Conservation (phyloP, 495 filamentous ascomycete species). For the Halenospora varia region DNA sequence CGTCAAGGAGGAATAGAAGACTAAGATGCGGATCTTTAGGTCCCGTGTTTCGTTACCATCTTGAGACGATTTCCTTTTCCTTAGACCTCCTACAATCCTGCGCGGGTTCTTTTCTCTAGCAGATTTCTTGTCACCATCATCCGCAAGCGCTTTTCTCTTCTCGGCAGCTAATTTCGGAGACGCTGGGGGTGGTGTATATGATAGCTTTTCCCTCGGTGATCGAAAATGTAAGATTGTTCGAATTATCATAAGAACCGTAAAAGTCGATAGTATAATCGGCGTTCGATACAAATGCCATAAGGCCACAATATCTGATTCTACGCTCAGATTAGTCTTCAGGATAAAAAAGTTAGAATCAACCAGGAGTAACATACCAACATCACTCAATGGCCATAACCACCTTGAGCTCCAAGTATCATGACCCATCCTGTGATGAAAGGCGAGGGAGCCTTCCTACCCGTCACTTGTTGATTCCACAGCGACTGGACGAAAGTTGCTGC, state of each 20-base stretch:
- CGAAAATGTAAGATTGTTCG: conserved; percentile 37
- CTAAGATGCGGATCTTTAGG: conserved; percentile 62
- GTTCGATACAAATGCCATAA: conserved; percentile 52
- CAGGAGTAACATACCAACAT: conserved; percentile 12
- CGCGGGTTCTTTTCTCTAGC: conserved; percentile 30
- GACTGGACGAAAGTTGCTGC: neutral
- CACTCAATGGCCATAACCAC: conserved; percentile 9
- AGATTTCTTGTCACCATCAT: conserved; percentile 14
- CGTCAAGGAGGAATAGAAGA: conserved; percentile 87
- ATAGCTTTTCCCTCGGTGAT: conserved; percentile 20
- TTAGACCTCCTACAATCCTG: conserved; percentile 44
- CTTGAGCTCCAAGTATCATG: conserved; percentile 3
- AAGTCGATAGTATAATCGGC: conserved; percentile 42
- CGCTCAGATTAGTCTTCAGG: neutral
- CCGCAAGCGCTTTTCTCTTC: conserved; percentile 12
- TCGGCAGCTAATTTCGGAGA: conserved; percentile 22
- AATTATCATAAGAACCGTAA: conserved; percentile 32
- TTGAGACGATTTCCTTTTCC: conserved; percentile 29
- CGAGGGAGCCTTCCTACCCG: neutral
- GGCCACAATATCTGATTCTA: conserved; percentile 39
- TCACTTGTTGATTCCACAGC: neutral
- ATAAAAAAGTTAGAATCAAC: neutral
- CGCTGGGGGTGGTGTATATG: conserved; percentile 24
- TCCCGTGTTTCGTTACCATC: conserved; percentile 20
- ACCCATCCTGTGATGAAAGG: neutral